Conservation (phyloP, 495 filamentous ascomycete species). For the Monascus purpureus region DNA sequence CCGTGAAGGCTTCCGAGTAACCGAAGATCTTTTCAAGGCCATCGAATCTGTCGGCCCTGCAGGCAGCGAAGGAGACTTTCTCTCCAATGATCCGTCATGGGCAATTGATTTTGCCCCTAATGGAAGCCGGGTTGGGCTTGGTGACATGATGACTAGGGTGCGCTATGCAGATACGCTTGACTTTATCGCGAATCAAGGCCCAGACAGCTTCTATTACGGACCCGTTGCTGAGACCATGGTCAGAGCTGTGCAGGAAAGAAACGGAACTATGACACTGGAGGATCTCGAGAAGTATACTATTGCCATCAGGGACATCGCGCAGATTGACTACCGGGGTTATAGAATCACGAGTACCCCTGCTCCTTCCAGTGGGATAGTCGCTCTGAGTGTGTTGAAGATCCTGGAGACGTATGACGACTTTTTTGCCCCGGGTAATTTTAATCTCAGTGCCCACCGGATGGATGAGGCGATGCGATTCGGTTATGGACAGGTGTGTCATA, state of each 20-base stretch:
- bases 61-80: slow-evolving; percentile 38
- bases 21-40: slow-evolving; percentile 53
- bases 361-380: slow-evolving; percentile 61
- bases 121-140: slow-evolving; percentile 50
- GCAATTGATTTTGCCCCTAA: slow-evolving; percentile 82
- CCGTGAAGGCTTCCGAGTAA: slow-evolving; percentile 58
- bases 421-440: slow-evolving; percentile 35
- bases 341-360: slow-evolving; percentile 53
- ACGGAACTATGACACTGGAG: slow-evolving; percentile 71
- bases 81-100: slow-evolving; percentile 61
- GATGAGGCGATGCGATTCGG: slow-evolving; percentile 80
- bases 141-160: slow-evolving; percentile 63
- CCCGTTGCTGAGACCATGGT: slow-evolving; percentile 61
- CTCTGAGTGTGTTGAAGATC: slow-evolving; percentile 60
- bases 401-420: slow-evolving; percentile 56
- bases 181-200: slow-evolving; percentile 52
- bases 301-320: slow-evolving; percentile 42
- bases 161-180: slow-evolving; percentile 70
- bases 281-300: slow-evolving; percentile 61
- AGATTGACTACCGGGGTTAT: slow-evolving; percentile 58
- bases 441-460: slow-evolving; percentile 62
- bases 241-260: slow-evolving; percentile 40
- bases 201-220: slow-evolving; percentile 66
- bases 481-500: slow-evolving; percentile 46
- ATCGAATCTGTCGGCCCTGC: slow-evolving; percentile 35